phyloP scores from a whole-genome alignment of 1,139 yeast species.

The Zygosaccharomyces pseudobailii region DNA sequence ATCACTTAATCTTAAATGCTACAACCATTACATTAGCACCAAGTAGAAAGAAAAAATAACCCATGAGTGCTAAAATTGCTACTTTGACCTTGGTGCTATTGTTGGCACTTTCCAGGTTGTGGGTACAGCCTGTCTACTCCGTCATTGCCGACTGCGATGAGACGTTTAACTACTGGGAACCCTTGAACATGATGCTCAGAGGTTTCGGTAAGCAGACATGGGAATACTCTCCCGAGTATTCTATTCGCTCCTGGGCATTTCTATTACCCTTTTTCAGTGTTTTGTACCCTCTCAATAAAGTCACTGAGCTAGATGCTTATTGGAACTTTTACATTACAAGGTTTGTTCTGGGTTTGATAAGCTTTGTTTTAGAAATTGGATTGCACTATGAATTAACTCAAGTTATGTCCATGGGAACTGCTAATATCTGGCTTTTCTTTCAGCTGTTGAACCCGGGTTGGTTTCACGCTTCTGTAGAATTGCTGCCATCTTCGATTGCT shows the following conservation, averaged over 20 bases:
- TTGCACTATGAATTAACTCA: constrained; percentile 24
- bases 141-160: constrained; percentile 81
- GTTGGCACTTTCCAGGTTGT: constrained; percentile 20
- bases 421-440: constrained; percentile 36
- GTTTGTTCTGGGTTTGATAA: constrained; percentile 44
- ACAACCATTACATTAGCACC: not conserved
- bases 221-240: constrained; percentile 92
- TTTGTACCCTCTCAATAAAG: constrained; percentile 36
- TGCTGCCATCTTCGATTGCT: constrained; percentile 83
- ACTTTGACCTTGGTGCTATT: constrained; percentile 13
- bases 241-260: constrained; percentile 83
- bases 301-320: constrained; percentile 15
- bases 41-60: not conserved
- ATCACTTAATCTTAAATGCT: not conserved
- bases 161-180: constrained; percentile 90
- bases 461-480: constrained; percentile 82
- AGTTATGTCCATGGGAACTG: constrained; percentile 35
- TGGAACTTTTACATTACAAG: constrained; percentile 51
- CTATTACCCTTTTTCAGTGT: constrained; percentile 48
- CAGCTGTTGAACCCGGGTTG: constrained; percentile 40
- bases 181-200: constrained; percentile 70
- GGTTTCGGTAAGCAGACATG: constrained; percentile 92
- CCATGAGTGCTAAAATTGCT: constrained; percentile 7
- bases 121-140: constrained; percentile 31
- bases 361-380: constrained; percentile 37